These are phyloP conservation scores for Vachellia pachyceras DNA, from an alignment of 306 rosid species.

Conservation along the genomic window DNA sequence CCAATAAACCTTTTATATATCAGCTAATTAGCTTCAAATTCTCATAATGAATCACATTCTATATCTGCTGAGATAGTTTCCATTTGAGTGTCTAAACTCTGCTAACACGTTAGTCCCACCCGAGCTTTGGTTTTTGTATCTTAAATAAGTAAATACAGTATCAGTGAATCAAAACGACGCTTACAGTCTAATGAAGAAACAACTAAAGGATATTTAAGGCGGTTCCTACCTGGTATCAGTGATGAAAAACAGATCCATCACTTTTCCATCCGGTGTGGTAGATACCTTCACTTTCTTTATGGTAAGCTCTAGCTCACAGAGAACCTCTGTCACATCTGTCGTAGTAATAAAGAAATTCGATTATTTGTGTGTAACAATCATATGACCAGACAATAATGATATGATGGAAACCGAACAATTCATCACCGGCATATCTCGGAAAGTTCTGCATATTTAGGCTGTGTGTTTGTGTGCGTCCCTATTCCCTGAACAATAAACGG, in stretches of 20 bases:
- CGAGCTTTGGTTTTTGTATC: background rate
- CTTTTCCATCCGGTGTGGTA: slow-evolving; percentile 94
- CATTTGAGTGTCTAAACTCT: slow-evolving; percentile 10
- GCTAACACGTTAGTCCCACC: slow-evolving; percentile 9
- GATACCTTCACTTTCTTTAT: slow-evolving; percentile 95
- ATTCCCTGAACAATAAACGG: background rate
- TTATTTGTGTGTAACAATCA: background rate
- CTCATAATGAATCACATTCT: background rate
- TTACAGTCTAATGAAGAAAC: slow-evolving; percentile 6
- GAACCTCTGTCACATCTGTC: slow-evolving; percentile 87
- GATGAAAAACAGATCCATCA: slow-evolving; percentile 89
- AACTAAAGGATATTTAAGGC: background rate
- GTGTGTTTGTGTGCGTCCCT: background rate
- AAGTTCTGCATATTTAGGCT: background rate
- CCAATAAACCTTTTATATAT: slow-evolving; percentile 3
- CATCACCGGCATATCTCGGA: slow-evolving; percentile 6
- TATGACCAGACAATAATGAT: background rate
- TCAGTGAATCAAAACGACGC: slow-evolving; percentile 11
- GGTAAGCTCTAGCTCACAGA: slow-evolving; percentile 81
- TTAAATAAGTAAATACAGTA: background rate
- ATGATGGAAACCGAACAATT: slow-evolving; percentile 18
- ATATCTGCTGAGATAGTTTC: background rate
- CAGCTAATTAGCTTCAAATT: background rate
- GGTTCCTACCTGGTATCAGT: slow-evolving; percentile 77
- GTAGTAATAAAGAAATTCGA: slow-evolving; percentile 33